A percentile compares a stretch with the other conserved stretches of the same genome.
Conservation (phyloP, 2,329 filamentous ascomycete genomes). For the Myriosclerotinia scirpicola region DNA sequence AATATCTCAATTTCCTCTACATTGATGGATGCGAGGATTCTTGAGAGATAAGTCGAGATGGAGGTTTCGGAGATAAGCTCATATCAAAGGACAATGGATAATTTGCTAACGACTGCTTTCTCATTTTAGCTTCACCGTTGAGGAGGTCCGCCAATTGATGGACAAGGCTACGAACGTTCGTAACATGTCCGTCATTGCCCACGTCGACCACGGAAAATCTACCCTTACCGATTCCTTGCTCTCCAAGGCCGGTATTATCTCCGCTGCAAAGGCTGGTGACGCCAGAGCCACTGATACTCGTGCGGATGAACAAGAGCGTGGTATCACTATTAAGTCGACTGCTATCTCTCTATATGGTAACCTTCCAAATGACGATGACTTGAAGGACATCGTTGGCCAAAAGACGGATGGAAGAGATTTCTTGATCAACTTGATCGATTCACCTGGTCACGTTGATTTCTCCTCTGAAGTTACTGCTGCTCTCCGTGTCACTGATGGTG, state of each 20-base stretch:
- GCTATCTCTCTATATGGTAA: constrained; percentile 97
- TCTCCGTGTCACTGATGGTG: constrained; percentile 99
- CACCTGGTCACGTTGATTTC: constrained; percentile 99
- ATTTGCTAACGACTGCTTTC: constrained; percentile 50
- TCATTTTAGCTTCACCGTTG: constrained; percentile 86
- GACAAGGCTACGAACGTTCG: constrained; percentile 75
- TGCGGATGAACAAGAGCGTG: constrained; percentile 97
- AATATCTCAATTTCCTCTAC: not conserved
- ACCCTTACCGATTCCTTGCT: constrained; percentile 99
- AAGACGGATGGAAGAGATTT: constrained; percentile 92
- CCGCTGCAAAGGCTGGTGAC: constrained; percentile 94
- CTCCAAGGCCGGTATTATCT: constrained; percentile 99
- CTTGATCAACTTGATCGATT: constrained; percentile 99
- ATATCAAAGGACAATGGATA: not conserved
- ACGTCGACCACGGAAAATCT: constrained; percentile 99
- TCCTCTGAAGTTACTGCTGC: constrained; percentile 99
- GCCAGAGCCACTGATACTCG: constrained; percentile 95
- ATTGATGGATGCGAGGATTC: constrained; percentile 1
- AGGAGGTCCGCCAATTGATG: constrained; percentile 81
- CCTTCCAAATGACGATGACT: constrained; percentile 76
- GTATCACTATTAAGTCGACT: constrained; percentile 99
- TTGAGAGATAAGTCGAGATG: constrained; percentile 8
- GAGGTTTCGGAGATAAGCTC: constrained; percentile 21
- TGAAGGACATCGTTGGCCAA: constrained; percentile 90
- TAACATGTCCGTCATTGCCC: constrained; percentile 99